Evolutionary conservation across 164 flowering plant species (phyloP), one percentile per base, ranked within the genome.

Genomic region (Dillenia turbinata): DNA sequence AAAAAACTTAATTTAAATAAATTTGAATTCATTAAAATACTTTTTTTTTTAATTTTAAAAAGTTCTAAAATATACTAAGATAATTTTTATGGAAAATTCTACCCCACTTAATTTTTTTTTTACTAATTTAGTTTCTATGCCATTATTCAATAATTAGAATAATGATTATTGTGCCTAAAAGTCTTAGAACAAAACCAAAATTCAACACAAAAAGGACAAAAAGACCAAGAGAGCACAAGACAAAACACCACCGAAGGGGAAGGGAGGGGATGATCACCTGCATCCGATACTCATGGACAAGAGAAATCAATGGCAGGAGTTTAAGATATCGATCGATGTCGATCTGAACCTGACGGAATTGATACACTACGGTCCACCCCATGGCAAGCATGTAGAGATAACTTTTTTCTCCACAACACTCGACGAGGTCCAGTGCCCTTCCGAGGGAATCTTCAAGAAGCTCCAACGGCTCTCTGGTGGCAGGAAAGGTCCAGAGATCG

Each of bases 301-400:
- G 71, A 7, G 79, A 52, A 54, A 75, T 71, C 66, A 79, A 47
- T 7, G 83, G 79, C 12, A 75, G 63, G 40, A 78, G 63, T 59
- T 65, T 64, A 5, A 79, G 61, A 26, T 70, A 71, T 0, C 78
- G 69, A 61, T 82, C 86, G 49, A 82, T 79, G 71, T 82, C 86
- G 19, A 43, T 45, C 63, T 82, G 83, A 3, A 52, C 73, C 16
- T 56, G 57, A 6, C 82, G 65, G 71, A 82, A 82, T 56, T 75
- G 79, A 63, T 79, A 79, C 50, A 79, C 81, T 0, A 73, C 51
- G 62, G 46, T 73, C 83, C 85, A 79, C n/a, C 83, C 85, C 78
- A 75, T 75, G 17, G 85, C 78, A 12, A 82, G 67, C 54, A 82
- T 51, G 62, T 79, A 82, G 13, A 82, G 74, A 44, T 60, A 82